Percentiles rank a stretch among this genome's conserved stretches.
These are phyloP conservation scores for Purshia tridentata DNA, from an alignment of 306 rosid species.

Conservation along the genomic window DNA sequence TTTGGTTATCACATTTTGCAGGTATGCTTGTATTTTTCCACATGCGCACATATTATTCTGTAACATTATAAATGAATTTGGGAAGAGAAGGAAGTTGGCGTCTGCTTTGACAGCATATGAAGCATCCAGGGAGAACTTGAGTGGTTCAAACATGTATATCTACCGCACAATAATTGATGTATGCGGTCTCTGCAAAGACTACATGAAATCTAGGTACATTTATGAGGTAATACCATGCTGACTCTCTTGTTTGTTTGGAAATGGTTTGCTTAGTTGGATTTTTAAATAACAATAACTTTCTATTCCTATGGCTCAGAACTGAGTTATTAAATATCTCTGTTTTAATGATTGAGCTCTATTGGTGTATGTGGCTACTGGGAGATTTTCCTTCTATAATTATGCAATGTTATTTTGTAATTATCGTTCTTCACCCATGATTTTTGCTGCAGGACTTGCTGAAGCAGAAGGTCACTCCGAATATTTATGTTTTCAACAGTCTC, in stretches of 20 bases:
- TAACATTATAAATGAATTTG: slow-evolving; percentile 68
- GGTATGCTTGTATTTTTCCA: slow-evolving; percentile 85
- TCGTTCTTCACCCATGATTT: background rate
- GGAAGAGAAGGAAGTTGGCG: slow-evolving; percentile 63
- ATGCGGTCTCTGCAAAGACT: slow-evolving; percentile 78
- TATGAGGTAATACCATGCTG: slow-evolving; percentile 62
- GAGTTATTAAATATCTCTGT: background rate
- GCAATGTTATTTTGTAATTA: background rate
- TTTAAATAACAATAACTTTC: background rate
- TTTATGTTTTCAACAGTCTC: slow-evolving; percentile 88
- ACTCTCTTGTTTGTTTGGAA: slow-evolving; percentile 24
- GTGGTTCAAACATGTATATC: slow-evolving; percentile 66
- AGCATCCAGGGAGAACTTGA: slow-evolving; percentile 50
- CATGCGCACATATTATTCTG: slow-evolving; percentile 62
- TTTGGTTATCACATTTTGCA: slow-evolving; percentile 37
- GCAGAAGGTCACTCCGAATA: slow-evolving; percentile 81
- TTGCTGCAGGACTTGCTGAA: slow-evolving; percentile 71
- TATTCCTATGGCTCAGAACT: background rate
- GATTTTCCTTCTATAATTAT: background rate
- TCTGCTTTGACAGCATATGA: slow-evolving; percentile 77
- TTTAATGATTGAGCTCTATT: background rate
- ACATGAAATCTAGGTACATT: slow-evolving; percentile 79
- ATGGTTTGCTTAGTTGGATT: slow-evolving; percentile 4
- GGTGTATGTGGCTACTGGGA: background rate
- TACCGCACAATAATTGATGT: slow-evolving; percentile 76